A percentile compares a stretch with the other conserved stretches of the same genome.
phyloP scores from a whole-genome alignment of 2,329 filamentous ascomycete genomes.

The Didymella sp. region DNA sequence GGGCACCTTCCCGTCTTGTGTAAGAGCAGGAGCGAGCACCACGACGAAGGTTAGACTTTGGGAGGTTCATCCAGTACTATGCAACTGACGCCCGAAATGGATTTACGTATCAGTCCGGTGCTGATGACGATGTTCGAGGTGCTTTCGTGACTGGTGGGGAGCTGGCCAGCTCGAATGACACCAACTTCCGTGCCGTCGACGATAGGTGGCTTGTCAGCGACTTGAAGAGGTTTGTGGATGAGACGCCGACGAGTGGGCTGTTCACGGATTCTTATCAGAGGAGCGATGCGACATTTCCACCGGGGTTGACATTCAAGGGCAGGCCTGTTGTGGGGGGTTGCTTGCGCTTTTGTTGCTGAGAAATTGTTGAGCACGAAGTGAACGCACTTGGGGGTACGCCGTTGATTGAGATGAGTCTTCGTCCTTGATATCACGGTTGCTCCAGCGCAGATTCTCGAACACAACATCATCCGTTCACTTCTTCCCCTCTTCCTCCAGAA shows the following conservation, averaged over 20 bases:
- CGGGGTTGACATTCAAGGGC: slow-evolving; percentile 77
- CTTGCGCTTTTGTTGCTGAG: slow-evolving; percentile 80
- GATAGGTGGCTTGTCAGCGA: slow-evolving; percentile 78
- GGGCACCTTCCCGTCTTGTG: not conserved
- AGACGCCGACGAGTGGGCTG: slow-evolving; percentile 76
- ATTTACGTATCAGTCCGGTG: slow-evolving; percentile 58
- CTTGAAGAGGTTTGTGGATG: slow-evolving; percentile 82
- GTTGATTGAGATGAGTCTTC: too few relatives aligned
- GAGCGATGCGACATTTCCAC: slow-evolving; percentile 76
- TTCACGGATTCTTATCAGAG: slow-evolving; percentile 85
- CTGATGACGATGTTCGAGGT: slow-evolving; percentile 55
- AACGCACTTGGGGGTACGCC: too few relatives aligned
- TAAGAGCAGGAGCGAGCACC: not conserved
- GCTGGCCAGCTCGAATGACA: slow-evolving; percentile 71
- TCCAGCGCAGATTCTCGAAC: too few relatives aligned
- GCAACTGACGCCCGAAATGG: slow-evolving; percentile 62
- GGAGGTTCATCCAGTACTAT: slow-evolving; percentile 43
- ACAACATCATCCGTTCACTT: slow-evolving; percentile 4
- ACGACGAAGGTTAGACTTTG: slow-evolving; percentile 1
- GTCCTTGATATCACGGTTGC: too few relatives aligned
- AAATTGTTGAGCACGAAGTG: too few relatives aligned
- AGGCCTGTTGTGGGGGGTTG: slow-evolving; percentile 82
- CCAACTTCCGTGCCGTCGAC: slow-evolving; percentile 71
- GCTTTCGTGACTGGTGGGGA: slow-evolving; percentile 70
- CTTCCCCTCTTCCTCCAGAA: slow-evolving; percentile 17